A percentile compares a stretch with the other conserved stretches of the same genome.
phyloP scores from a whole-genome alignment of 345 rosid species.

The Camelina neglecta region DNA sequence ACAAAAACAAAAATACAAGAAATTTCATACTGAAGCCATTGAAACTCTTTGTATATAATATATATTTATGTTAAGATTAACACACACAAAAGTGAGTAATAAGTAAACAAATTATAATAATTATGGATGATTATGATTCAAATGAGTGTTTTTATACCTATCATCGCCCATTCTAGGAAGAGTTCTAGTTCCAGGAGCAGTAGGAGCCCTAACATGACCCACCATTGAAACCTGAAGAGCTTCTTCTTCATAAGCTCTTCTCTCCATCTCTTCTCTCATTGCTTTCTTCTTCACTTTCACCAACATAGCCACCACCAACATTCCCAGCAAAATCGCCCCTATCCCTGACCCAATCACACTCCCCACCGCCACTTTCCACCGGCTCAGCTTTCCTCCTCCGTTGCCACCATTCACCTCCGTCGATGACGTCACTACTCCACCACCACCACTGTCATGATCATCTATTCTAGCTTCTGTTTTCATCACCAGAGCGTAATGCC shows the following conservation, averaged over 20 bases:
- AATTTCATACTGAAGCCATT: neutral
- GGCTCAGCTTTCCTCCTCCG: conserved; percentile 43
- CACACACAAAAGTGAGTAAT: neutral
- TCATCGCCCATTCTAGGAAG: conserved; percentile 32
- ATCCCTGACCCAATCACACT: conserved; percentile 45
- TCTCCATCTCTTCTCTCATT: conserved; percentile 46
- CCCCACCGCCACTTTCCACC: conserved; percentile 50
- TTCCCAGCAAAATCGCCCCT: conserved; percentile 39
- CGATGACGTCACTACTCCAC: conserved; percentile 35
- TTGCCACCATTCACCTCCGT: conserved; percentile 25
- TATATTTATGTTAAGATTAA: conserved; percentile 19
- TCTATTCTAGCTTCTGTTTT: neutral
- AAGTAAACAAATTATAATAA: conserved; percentile 1
- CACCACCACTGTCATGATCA: neutral
- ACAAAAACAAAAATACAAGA: neutral
- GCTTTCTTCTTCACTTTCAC: conserved; percentile 50
- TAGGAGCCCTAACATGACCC: conserved; percentile 47
- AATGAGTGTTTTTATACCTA: conserved; percentile 42
- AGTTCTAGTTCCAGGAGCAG: conserved; percentile 42
- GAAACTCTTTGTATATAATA: conserved; percentile 1
- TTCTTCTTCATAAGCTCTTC: conserved; percentile 50
- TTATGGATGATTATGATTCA: conserved; percentile 20
- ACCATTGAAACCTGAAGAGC: conserved; percentile 49
- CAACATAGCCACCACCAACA: conserved; percentile 46
- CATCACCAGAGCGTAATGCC: conserved; percentile 43